Evolutionary conservation across 129 eudicot genomes (phyloP).

Genomic region (Tagetes erecta): DNA sequence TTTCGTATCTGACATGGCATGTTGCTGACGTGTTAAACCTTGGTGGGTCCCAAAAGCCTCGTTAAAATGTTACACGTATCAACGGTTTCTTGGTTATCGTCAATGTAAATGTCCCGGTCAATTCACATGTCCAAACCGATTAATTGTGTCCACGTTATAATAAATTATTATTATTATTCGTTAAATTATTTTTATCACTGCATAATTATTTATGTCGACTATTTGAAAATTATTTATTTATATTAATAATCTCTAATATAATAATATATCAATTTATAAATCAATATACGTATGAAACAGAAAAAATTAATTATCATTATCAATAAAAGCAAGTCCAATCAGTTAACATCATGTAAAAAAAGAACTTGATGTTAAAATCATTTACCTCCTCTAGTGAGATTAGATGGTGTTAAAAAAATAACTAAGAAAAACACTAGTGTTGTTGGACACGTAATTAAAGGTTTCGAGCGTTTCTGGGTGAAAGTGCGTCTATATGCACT

Average conservation of each 20-base stretch:
- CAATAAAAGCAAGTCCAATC: not conserved
- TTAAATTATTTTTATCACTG: not conserved
- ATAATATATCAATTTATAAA: not conserved
- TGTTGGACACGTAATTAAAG: too few relatives aligned
- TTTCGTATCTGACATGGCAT: conserved; percentile 3
- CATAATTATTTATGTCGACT: not conserved
- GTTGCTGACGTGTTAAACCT: not conserved
- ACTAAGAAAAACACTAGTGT: too few relatives aligned
- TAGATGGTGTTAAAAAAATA: too few relatives aligned
- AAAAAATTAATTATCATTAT: not conserved
- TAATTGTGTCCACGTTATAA: conserved; percentile 22
- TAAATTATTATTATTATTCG: not conserved
- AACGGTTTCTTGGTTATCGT: conserved; percentile 21
- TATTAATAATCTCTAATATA: not conserved
- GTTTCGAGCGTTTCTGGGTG: too few relatives aligned
- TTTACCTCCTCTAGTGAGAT: too few relatives aligned
- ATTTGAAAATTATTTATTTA: not conserved
- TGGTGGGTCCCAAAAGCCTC: not conserved
- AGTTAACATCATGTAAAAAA: not conserved
- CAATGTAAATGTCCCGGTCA: conserved; percentile 20
- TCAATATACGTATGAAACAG: not conserved
- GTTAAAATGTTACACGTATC: conserved; percentile 9
- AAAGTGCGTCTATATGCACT: too few relatives aligned
- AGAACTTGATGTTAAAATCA: too few relatives aligned
- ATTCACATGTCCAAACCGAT: conserved; percentile 18